Evolutionary conservation across 2,329 filamentous ascomycete species (phyloP).

Genomic region (Aspergillus quadrilineatus): DNA sequence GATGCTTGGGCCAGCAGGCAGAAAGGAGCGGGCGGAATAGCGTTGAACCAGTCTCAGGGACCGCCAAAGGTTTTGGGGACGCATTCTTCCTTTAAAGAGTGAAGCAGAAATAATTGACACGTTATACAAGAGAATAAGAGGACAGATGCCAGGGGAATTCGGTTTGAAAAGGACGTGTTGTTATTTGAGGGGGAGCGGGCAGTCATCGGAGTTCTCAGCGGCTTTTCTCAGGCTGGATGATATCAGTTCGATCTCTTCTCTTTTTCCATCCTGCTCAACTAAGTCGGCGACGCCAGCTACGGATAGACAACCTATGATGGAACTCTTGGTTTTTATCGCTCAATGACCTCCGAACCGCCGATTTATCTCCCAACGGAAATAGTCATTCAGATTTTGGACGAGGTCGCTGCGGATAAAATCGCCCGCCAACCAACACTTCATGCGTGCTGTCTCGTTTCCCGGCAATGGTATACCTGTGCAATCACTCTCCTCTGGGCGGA

Average conservation of each 20-base stretch:
- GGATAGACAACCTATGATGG: conserved; percentile 9
- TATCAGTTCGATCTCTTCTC: conserved; percentile 2
- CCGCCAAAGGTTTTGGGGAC: conserved; percentile 25
- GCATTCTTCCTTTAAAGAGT: conserved; percentile 22
- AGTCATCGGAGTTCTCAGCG: conserved; percentile 1
- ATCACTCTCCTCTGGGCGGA: conserved; percentile 53
- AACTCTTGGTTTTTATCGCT: conserved; percentile 12
- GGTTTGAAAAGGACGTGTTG: background rate
- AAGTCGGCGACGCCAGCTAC: background rate
- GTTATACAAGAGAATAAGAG: background rate
- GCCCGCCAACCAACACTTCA: conserved; percentile 50
- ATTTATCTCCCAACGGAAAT: conserved; percentile 56
- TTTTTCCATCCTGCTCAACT: background rate
- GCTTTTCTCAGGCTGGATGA: conserved; percentile 3
- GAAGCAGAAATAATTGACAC: background rate
- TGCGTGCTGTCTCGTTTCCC: conserved; percentile 53
- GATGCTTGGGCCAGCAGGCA: conserved; percentile 16
- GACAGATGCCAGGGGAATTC: background rate
- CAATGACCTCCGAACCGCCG: conserved; percentile 21
- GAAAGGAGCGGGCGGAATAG: conserved; percentile 20
- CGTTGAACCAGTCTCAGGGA: conserved; percentile 30
- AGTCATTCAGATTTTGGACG: conserved; percentile 50
- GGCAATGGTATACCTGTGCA: conserved; percentile 57
- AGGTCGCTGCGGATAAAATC: conserved; percentile 35
- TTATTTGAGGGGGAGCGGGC: conserved; percentile 1